Conservation (phyloP, 2,329 filamentous ascomycete genomes). For the Ascochyta koolunga region DNA sequence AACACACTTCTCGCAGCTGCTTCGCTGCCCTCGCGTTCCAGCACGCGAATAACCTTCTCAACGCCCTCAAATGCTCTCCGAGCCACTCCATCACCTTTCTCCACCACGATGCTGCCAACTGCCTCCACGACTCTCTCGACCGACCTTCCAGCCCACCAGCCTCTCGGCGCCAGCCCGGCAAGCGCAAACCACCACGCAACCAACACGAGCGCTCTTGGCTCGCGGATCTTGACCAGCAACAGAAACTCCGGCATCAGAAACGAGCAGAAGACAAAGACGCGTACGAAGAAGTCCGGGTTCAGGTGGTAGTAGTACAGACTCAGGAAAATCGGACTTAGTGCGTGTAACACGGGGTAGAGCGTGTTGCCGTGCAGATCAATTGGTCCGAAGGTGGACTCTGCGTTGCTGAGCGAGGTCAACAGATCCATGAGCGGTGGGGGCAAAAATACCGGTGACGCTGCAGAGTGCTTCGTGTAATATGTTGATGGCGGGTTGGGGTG, state of each 20-base stretch:
- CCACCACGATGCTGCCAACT: constrained; percentile 26
- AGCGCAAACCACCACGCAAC: constrained; percentile 41
- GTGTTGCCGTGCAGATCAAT: constrained; percentile 30
- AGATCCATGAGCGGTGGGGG: constrained; percentile 36
- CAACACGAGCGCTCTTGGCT: constrained; percentile 36
- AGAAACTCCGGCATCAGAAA: constrained; percentile 41
- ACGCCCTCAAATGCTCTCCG: constrained; percentile 30
- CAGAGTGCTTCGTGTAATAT: constrained; percentile 19
- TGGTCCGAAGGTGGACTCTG: constrained; percentile 12
- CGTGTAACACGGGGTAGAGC: constrained; percentile 37
- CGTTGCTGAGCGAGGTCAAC: constrained; percentile 22
- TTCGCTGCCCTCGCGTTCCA: constrained; percentile 22
- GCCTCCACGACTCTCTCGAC: constrained; percentile 27
- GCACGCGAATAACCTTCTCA: constrained; percentile 22
- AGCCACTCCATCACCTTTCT: constrained; percentile 15
- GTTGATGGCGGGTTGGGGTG: constrained; percentile 37
- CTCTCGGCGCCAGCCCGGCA: constrained; percentile 29
- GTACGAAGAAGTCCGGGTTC: constrained; percentile 36
- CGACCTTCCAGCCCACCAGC: constrained; percentile 30
- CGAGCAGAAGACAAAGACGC: constrained; percentile 37
- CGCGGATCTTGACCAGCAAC: constrained; percentile 25
- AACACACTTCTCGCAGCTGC: constrained; percentile 35
- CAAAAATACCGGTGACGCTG: constrained; percentile 31
- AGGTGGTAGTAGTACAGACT: constrained; percentile 42
- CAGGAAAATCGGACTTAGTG: constrained; percentile 40